Evolutionary conservation across 2,329 filamentous ascomycete genomes (phyloP).

Genomic region (Neofusicoccum cordaticola): DNA sequence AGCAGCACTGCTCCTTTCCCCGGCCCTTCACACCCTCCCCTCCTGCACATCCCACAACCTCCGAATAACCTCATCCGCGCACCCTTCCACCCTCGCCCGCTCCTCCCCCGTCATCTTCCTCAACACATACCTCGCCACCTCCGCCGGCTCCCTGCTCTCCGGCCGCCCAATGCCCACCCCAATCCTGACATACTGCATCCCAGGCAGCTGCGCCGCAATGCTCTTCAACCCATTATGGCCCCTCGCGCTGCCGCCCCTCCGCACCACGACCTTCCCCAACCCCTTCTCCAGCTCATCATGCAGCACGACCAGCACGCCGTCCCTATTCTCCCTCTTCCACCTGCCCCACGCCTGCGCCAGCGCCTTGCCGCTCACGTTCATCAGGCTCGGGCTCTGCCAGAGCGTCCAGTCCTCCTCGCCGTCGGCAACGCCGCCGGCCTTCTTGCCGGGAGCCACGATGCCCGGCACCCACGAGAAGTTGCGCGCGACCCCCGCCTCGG

Average conservation of each 20-base stretch:
- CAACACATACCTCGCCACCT: slow-evolving; percentile 77
- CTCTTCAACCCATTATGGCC: slow-evolving; percentile 49
- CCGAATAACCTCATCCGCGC: slow-evolving; percentile 49
- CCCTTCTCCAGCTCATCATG: slow-evolving; percentile 84
- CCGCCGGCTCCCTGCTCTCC: slow-evolving; percentile 59
- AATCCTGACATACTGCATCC: slow-evolving; percentile 56
- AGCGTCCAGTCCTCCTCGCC: slow-evolving; percentile 54
- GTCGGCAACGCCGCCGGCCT: not conserved
- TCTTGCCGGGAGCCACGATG: not conserved
- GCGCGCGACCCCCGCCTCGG: not conserved
- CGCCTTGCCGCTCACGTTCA: slow-evolving; percentile 80
- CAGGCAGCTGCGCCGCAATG: slow-evolving; percentile 28
- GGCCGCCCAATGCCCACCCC: slow-evolving; percentile 88
- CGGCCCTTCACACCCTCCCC: slow-evolving; percentile 23
- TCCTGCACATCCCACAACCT: slow-evolving; percentile 52
- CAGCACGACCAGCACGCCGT: slow-evolving; percentile 66
- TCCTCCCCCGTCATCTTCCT: slow-evolving; percentile 59
- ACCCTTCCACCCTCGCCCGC: slow-evolving; percentile 43
- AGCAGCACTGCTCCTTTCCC: not conserved
- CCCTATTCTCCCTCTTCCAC: slow-evolving; percentile 10
- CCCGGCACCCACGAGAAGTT: not conserved
- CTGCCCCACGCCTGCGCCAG: slow-evolving; percentile 16
- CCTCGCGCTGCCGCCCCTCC: slow-evolving; percentile 54
- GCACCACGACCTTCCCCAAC: slow-evolving; percentile 65
- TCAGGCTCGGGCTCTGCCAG: slow-evolving; percentile 71